Conservation (phyloP, 805 yeast species). For the Nakazawaea wickerhamii region DNA sequence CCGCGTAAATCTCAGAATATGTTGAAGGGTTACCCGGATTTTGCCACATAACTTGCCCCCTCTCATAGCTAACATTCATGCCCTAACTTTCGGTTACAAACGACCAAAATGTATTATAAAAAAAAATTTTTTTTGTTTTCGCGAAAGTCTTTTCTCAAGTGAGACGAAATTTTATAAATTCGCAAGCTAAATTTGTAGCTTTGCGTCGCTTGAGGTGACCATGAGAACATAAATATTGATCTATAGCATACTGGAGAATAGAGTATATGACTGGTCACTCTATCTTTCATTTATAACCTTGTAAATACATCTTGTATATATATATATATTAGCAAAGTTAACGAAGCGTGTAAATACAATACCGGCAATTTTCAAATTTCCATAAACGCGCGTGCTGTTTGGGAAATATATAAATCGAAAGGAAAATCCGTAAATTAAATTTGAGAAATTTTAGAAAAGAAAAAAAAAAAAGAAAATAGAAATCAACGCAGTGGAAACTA, state of each 20-base stretch:
- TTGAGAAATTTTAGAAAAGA: neutral
- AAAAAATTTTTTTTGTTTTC: too few species aligned
- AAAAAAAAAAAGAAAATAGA: neutral
- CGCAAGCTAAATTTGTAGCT: neutral
- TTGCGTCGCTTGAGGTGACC: neutral
- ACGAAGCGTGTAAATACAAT: neutral
- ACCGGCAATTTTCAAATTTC: neutral
- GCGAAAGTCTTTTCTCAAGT: too few species aligned
- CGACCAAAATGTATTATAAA: neutral
- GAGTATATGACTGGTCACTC: too few species aligned
- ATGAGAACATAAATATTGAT: too few species aligned
- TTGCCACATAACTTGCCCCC: neutral
- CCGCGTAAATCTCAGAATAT: constrained; percentile 1
- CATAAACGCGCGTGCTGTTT: neutral
- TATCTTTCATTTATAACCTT: too few species aligned
- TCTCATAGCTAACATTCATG: too few species aligned
- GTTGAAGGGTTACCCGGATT: constrained; percentile 1
- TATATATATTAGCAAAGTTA: neutral
- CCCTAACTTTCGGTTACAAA: too few species aligned
- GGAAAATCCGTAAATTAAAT: constrained; percentile 3
- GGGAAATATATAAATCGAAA: constrained; percentile 7
- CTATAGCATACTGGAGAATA: too few species aligned
- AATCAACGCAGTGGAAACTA: neutral
- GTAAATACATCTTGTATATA: too few species aligned
- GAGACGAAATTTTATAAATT: neutral